Evolutionary conservation across 2,329 filamentous ascomycete genomes (phyloP), one percentile per base, ranked within the genome.

Genomic region (Exserohilum rostratum): DNA sequence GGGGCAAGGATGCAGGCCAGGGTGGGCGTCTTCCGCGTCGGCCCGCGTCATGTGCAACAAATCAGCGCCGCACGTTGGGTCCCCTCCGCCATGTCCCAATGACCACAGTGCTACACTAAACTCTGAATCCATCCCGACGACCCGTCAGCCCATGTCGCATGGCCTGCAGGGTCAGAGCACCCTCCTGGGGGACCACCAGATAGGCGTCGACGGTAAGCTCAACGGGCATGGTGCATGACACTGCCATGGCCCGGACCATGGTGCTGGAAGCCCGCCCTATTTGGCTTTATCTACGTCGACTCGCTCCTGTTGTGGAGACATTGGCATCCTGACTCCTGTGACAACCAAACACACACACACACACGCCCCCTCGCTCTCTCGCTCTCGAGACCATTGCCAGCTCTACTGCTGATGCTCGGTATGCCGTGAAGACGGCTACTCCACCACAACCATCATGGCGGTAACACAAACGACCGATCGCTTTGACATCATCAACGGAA

Each of bases 401-500:
- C 40, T 44, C 33, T 25, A 34, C 31, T 10, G 17, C 42, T 25
- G 15, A 38, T 37, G 39, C 38, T 50, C 53, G 44, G 15, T 43
- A 56, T 56, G 53, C 33, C 20, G 53, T 56, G 45, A 56, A 37
- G 44, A 27, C 35, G 20, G 27, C 39, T 34, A 20, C 22, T 34
- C 33, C 39, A n/a, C 12, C 40, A 20, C 18, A 53, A 37, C 20
- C 38, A 58, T 48, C 51, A 65, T 60, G 60, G 48, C 53, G 37
- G 43, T 29, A 29, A 56, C 55, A n/a, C 40, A 33, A 13, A 56
- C 56, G 5, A 44, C 37, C 22, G 42, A 55, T 18, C 58, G 54
- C 27, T 62, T 65, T 45, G 57, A 64, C 30, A 52, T 64, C 38
- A 54, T 60, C 37, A 65, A 65, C 35, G 52, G 53, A 37, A 57